Conservation (phyloP, 2,329 filamentous ascomycete species). For the Thielaviopsis punctulata region DNA sequence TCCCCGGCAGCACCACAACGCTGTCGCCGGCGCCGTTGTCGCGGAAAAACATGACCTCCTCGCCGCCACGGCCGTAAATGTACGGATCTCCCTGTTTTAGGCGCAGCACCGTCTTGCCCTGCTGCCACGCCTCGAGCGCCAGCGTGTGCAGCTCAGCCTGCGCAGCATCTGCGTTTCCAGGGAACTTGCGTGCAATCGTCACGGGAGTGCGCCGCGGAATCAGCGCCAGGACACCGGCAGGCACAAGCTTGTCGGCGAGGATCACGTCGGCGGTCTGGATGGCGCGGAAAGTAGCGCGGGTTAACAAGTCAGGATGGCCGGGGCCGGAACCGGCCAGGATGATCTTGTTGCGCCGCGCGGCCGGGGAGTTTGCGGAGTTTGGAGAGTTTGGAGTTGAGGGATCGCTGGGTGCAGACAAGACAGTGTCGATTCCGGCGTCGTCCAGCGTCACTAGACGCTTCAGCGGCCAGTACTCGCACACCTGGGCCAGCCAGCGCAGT, state of each 20-base stretch:
- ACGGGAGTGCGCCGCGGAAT: constrained; percentile 80
- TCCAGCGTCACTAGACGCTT: constrained; percentile 62
- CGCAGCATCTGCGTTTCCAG: constrained; percentile 84
- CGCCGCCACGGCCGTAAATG: constrained; percentile 84
- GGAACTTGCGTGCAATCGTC: constrained; percentile 91
- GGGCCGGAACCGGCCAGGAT: constrained; percentile 85
- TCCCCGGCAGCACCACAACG: constrained; percentile 63
- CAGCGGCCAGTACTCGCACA: constrained; percentile 97
- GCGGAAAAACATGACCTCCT: constrained; percentile 77
- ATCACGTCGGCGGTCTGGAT: constrained; percentile 62
- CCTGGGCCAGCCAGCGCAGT: constrained; percentile 85
- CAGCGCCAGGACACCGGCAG: constrained; percentile 68
- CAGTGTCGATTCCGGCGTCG: constrained; percentile 58
- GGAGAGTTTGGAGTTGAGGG: constrained; percentile 14
- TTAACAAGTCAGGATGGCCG: constrained; percentile 82
- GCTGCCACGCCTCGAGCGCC: constrained; percentile 47
- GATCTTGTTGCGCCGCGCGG: constrained; percentile 43
- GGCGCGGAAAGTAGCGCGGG: constrained; percentile 61
- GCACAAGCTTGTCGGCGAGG: constrained; percentile 73
- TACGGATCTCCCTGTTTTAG: constrained; percentile 96
- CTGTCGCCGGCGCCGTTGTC: constrained; percentile 47
- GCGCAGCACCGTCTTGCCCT: constrained; percentile 65
- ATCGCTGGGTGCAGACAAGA: constrained; percentile 52
- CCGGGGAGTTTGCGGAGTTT: constrained; percentile 10
- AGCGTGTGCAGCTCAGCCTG: constrained; percentile 76